Base-by-base conservation (phyloP, 2,329 filamentous ascomycete genomes). In the Talaromyces sp. region DNA sequence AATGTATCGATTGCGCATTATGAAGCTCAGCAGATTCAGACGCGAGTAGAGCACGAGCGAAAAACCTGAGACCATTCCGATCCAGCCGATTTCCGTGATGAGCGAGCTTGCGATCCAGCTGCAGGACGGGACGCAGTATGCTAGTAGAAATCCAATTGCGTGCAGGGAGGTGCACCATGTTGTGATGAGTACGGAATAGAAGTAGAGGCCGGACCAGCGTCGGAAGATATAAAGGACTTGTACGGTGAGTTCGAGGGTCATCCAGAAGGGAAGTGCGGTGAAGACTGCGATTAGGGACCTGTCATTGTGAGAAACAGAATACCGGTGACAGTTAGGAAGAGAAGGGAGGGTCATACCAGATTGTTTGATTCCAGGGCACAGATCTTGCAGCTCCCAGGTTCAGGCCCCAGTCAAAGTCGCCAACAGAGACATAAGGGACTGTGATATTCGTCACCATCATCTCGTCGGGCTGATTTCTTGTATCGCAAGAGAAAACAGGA, bases 11-110 rank as follows among this genome's bases (percentile, higher is more conserved):
- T 68, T 67, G 22, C 50, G 52, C 35, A 54, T 60, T 37, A 69
- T 59, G 5, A 78, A 69, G 6, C 76, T 71, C 39, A 80, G 69
- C 2, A 80, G 71, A 64, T 79, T 77, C 2, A 80, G 70, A 48
- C 78, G 72, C 7, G 77, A 80, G 68, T 78, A 79, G 8, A 80
- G 72, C 5, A 80, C 78, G 10, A 79, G 67, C 3, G 75, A 74
- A 65, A 79, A 78, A 6, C 77, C 77, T 0, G 76, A 76, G n/a
- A 78, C 75, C 75, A 78, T 77, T 4, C 70, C 71, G 48, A 73
- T 75, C 76, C 77, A 79, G n/a, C 77, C 77, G 13, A 77, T 67
- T 52, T 66, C 65, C 13, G 65, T 62, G 6, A 66, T 24, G n/a
- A 64, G 19, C 6, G 56, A 47, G 22, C 37, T 61, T 22, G 70